phyloP scores from a whole-genome alignment of 371 early-diverging fungal genomes.

The Haplosporangium sp. region DNA sequence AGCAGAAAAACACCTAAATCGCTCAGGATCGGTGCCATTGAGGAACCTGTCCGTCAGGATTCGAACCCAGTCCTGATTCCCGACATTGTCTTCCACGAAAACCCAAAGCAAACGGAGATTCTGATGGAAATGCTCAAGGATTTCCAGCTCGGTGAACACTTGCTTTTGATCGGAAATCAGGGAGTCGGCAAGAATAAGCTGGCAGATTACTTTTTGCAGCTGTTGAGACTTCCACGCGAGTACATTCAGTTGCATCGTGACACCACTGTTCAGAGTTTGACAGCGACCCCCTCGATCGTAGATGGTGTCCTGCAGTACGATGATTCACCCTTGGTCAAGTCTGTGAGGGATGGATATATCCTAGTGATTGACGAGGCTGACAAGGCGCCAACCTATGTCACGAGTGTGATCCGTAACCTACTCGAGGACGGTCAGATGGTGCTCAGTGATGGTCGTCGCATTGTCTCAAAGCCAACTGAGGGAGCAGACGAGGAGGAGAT shows the following conservation, averaged over 20 bases:
- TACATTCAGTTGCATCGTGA: slow-evolving; percentile 90
- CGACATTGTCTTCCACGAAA: slow-evolving; percentile 80
- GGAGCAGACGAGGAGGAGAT: slow-evolving; percentile 61
- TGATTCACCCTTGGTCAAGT: slow-evolving; percentile 77
- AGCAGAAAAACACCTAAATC: slow-evolving; percentile 60
- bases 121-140: slow-evolving; percentile 80
- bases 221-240: slow-evolving; percentile 79
- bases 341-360: slow-evolving; percentile 66
- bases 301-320: slow-evolving; percentile 81
- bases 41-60: slow-evolving; percentile 65
- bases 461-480: slow-evolving; percentile 60
- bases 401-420: slow-evolving; percentile 81
- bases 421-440: slow-evolving; percentile 91
- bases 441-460: slow-evolving; percentile 83
- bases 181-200: slow-evolving; percentile 91
- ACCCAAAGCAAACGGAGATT: slow-evolving; percentile 78
- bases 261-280: slow-evolving; percentile 85
- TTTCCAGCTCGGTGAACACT: slow-evolving; percentile 78
- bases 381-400: slow-evolving; percentile 89
- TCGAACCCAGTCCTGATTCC: slow-evolving; percentile 78
- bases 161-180: slow-evolving; percentile 82
- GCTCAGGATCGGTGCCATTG: slow-evolving; percentile 67
- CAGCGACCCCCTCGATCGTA: slow-evolving; percentile 78
- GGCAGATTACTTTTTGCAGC: slow-evolving; percentile 82
- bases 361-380: slow-evolving; percentile 91